Conservation (phyloP, 371 early-diverging fungal genomes). For the Mucor circinelloides region DNA sequence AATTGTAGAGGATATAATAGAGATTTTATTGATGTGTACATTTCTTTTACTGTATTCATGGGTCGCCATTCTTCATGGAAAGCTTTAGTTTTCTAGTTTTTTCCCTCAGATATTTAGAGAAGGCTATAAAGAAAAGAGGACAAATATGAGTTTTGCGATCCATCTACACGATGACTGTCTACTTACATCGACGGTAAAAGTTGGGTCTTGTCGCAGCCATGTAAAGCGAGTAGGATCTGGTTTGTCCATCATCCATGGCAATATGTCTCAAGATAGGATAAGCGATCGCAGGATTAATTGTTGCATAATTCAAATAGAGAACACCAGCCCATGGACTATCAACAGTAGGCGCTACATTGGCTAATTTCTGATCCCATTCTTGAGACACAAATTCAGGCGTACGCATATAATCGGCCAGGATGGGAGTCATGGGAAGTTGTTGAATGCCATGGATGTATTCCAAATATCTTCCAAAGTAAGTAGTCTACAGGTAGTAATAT, state of each 20-base stretch:
- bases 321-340: slow-evolving; percentile 60
- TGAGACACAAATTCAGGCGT: slow-evolving; percentile 52
- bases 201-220: slow-evolving; percentile 53
- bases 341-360: slow-evolving; percentile 31
- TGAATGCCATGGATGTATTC: slow-evolving; percentile 83
- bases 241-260: slow-evolving; percentile 64
- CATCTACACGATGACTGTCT: background rate
- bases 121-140: background rate
- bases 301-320: slow-evolving; percentile 57
- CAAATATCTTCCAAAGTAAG: slow-evolving; percentile 64
- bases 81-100: background rate
- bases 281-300: slow-evolving; percentile 46
- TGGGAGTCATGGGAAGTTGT: slow-evolving; percentile 80
- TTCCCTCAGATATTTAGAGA: background rate
- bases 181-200: slow-evolving; percentile 32
- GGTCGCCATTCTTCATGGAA: background rate
- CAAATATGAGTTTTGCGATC: background rate
- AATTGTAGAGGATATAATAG: background rate
- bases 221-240: slow-evolving; percentile 60
- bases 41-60: background rate
- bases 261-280: slow-evolving; percentile 40
- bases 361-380: slow-evolving; percentile 58
- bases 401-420: slow-evolving; percentile 49
- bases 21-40: background rate
- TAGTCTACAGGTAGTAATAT: slow-evolving; percentile 40